phyloP scores from a whole-genome alignment of 257 asterid genomes.

The Nicotiana obtusifolia region DNA sequence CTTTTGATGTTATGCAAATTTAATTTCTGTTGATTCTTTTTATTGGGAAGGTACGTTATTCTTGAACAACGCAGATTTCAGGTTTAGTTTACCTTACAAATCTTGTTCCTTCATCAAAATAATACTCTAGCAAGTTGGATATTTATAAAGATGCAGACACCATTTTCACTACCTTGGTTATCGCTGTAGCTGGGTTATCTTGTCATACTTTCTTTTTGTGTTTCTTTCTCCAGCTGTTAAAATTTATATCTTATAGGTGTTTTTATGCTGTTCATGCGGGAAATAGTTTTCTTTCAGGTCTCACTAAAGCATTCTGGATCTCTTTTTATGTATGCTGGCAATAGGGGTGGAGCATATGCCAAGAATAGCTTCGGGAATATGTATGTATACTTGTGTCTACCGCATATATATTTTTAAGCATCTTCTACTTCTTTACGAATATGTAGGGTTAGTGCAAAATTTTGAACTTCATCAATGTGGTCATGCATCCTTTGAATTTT shows the following conservation, averaged over 20 bases:
- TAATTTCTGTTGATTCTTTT: background rate
- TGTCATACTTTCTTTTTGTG: background rate
- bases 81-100: background rate
- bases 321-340: conserved; percentile 98
- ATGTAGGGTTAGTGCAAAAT: background rate
- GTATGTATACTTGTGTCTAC: conserved; percentile 26
- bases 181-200: background rate
- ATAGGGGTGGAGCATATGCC: conserved; percentile 96
- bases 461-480: background rate
- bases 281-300: conserved; percentile 38
- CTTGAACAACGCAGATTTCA: background rate
- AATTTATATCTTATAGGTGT: conserved; percentile 10
- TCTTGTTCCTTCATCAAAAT: background rate
- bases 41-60: background rate
- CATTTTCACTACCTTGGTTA: background rate
- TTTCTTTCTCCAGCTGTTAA: conserved; percentile 3
- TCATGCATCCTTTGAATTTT: background rate
- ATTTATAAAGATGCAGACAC: background rate
- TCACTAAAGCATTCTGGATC: conserved; percentile 98
- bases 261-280: conserved; percentile 4
- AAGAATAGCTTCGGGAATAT: conserved; percentile 92
- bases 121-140: background rate
- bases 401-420: background rate
- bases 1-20: conserved; percentile 3
- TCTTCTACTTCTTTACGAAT: background rate